Evolutionary conservation across 2,329 filamentous ascomycete species (phyloP), one percentile per base, ranked within the genome.

Genomic region (Hirsutella thompsonii): DNA sequence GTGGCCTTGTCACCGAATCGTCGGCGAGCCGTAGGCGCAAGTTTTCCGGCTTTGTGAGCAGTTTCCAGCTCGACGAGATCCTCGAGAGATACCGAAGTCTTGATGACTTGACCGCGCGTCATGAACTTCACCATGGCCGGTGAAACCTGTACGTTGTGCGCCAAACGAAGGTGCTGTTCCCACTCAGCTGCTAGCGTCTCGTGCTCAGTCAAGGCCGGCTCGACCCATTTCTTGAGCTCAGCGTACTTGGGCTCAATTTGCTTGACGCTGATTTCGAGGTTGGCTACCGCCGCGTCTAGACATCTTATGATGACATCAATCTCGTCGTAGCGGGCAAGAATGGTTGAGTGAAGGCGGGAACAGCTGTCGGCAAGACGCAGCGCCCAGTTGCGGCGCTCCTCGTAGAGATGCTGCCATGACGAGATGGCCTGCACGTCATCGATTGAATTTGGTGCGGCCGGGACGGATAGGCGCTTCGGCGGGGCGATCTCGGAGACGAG

Each of bases 341-440:
- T 71, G 46, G 70, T 63, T 40, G 68, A 65, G 39, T 79, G 76
- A 66, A 87, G 81, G 38, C 66, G 66, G 38, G 69, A 69, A 51
- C 85, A 90, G 49, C 81, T 79, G 20, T 81, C 76, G 6, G 82
- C 72, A 28, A 93, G 64, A 32, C 69, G 70, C 40, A 80, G 64
- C 0, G 88, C 83, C 92, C 92, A 98, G 49, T 74, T 71, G 52
- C 81, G 78, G 44, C 92, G 80, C 44, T 80, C 74, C 58, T 81
- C 82, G 67, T 92, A 95, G 19, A 96, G 69, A 36, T 80, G 76
- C 57, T 87, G 84, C 90, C 92, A 98, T 75, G 88, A 81, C 53
- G 81, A 72, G 42, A 95, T 69, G 46, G 88, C 81, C 45, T 82
- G 85, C 46, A 86, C 80, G 54, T 89, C 79, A 35, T 81, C 71